phyloP scores from a whole-genome alignment of 192 early-diverging fungal species.

The Coemansia sp. region DNA sequence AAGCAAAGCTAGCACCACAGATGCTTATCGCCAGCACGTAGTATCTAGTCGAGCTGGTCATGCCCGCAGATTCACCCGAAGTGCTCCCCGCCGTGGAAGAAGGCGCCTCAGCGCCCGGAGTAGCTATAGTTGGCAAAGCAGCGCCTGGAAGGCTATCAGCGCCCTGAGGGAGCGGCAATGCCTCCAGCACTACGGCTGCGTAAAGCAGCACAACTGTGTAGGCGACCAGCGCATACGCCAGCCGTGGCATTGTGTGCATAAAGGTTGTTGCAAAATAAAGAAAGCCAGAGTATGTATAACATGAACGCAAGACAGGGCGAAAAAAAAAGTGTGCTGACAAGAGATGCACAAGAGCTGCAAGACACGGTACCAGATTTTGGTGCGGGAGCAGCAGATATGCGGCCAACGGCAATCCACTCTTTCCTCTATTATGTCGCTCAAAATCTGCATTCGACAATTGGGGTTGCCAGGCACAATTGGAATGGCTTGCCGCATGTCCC shows the following conservation, averaged over 20 bases:
- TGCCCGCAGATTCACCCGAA: not conserved
- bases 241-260: not conserved
- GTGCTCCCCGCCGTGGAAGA: not conserved
- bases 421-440: not conserved
- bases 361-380: not conserved
- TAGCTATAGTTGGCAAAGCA: not conserved
- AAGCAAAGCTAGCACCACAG: conserved; percentile 17
- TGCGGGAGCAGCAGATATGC: not conserved
- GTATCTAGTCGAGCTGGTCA: conserved; percentile 11
- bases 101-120: not conserved
- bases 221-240: not conserved
- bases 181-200: not conserved
- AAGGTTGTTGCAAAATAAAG: not conserved
- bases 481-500: not conserved
- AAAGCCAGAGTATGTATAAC: not conserved
- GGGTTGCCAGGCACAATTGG: not conserved
- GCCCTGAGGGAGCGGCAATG: conserved; percentile 5
- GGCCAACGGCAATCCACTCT: not conserved
- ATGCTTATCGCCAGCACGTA: conserved; percentile 33
- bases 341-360: not conserved
- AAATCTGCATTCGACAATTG: not conserved
- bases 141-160: not conserved
- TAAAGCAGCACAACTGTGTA: not conserved
- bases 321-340: not conserved
- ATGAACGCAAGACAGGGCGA: not conserved